These are phyloP conservation scores for Periconia macrospinosa DNA, from an alignment of 2,329 filamentous ascomycete genomes.

Conservation along the genomic window DNA sequence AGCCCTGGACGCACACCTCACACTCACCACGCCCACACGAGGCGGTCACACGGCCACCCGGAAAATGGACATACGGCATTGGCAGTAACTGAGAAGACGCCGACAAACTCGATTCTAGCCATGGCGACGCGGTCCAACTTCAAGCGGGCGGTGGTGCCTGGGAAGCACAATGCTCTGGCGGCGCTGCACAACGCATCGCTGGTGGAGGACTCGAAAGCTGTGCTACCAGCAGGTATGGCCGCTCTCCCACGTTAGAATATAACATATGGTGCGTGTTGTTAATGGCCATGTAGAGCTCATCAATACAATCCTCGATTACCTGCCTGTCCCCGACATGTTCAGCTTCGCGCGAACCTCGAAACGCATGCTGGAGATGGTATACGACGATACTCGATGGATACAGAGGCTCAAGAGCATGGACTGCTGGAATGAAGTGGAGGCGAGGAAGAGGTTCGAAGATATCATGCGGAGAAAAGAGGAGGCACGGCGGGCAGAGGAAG, in stretches of 20 bases:
- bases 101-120: constrained; percentile 1
- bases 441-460: constrained; percentile 78
- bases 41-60: not conserved
- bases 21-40: constrained; percentile 1
- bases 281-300: constrained; percentile 69
- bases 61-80: constrained; percentile 10
- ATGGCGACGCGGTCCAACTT: constrained; percentile 52
- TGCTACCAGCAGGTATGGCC: constrained; percentile 74
- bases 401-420: constrained; percentile 82
- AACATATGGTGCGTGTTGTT: not conserved
- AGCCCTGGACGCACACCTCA: not conserved
- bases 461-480: constrained; percentile 61
- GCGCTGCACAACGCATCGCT: constrained; percentile 81
- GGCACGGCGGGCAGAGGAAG: constrained; percentile 51
- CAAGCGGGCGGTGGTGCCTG: constrained; percentile 46
- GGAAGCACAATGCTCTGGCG: constrained; percentile 61
- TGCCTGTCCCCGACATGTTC: constrained; percentile 82
- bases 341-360: constrained; percentile 81
- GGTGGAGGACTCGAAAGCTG: constrained; percentile 73
- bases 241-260: not conserved
- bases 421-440: constrained; percentile 88
- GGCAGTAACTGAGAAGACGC: not conserved
- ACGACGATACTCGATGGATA: constrained; percentile 96
- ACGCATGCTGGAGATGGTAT: constrained; percentile 95
- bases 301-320: constrained; percentile 83